Percentiles rank a stretch among this genome's conserved stretches.
These are phyloP conservation scores for Lactarius evosmus DNA, from an alignment of 768 basidiomycete species.

Conservation along the genomic window DNA sequence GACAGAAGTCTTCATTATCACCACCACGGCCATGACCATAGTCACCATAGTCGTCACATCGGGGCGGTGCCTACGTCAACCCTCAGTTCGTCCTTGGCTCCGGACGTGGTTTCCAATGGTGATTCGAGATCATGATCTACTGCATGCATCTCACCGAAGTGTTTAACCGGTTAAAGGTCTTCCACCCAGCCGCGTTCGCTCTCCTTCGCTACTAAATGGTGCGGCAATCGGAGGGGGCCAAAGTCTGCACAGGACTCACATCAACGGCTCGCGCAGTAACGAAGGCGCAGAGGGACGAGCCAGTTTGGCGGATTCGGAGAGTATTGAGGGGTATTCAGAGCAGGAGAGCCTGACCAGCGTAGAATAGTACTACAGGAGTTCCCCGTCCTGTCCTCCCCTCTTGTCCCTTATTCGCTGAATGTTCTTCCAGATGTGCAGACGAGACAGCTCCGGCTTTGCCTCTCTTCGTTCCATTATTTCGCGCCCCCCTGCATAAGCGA, in stretches of 20 bases:
- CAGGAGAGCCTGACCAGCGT: conserved; percentile 28
- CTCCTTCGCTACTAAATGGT: conserved; percentile 13
- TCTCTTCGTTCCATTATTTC: neutral
- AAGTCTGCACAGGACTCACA: neutral
- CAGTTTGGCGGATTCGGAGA: conserved; percentile 20
- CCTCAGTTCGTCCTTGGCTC: conserved; percentile 8
- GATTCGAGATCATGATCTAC: conserved; percentile 26
- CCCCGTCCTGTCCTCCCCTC: conserved; percentile 3
- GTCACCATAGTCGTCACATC: conserved; percentile 22
- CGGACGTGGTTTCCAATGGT: conserved; percentile 26
- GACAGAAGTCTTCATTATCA: conserved; percentile 10
- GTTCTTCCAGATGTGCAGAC: neutral
- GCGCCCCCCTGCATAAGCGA: neutral
- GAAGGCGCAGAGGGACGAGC: neutral
- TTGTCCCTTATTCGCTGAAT: neutral
- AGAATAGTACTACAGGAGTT: conserved; percentile 14
- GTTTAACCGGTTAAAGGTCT: conserved; percentile 26
- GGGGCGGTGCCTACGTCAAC: conserved; percentile 8
- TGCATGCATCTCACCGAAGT: conserved; percentile 18
- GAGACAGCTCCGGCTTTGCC: neutral
- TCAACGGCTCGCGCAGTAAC: conserved; percentile 4
- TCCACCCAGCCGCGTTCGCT: conserved; percentile 14
- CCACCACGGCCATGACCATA: conserved; percentile 19
- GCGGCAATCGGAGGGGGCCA: conserved; percentile 1
- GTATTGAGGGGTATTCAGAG: conserved; percentile 20